Evolutionary conservation across 2,329 filamentous ascomycete species (phyloP).

Genomic region (Clathrospora elynae): DNA sequence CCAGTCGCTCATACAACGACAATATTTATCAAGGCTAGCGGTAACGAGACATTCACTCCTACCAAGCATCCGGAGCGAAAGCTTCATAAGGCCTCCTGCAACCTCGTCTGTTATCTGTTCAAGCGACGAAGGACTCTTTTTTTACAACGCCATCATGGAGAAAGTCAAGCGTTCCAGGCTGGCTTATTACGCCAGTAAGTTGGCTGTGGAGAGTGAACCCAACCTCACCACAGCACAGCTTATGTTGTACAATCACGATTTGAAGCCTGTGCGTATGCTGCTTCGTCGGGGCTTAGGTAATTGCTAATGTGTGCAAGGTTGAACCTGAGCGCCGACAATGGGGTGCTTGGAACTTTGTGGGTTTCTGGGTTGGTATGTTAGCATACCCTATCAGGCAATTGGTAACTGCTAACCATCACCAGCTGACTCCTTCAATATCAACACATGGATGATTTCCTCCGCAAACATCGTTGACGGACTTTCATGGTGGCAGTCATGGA

Average conservation of each 20-base stretch:
- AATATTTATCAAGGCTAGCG: constrained; percentile 20
- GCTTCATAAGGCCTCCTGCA: constrained; percentile 29
- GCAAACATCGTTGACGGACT: constrained; percentile 78
- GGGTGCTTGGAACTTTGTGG: constrained; percentile 86
- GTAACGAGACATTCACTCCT: constrained; percentile 23
- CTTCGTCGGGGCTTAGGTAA: background rate
- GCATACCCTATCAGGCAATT: background rate
- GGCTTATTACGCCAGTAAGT: constrained; percentile 57
- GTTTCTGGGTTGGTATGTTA: constrained; percentile 72
- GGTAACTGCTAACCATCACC: constrained; percentile 17
- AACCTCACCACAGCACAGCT: constrained; percentile 79
- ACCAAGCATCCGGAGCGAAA: constrained; percentile 25
- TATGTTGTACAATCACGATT: constrained; percentile 84
- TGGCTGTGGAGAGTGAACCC: constrained; percentile 75
- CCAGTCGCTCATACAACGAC: constrained; percentile 30
- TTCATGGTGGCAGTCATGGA: constrained; percentile 83
- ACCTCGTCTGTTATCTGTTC: constrained; percentile 23
- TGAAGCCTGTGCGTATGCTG: constrained; percentile 59
- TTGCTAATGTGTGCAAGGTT: constrained; percentile 54
- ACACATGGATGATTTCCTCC: constrained; percentile 92
- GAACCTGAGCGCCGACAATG: constrained; percentile 81
- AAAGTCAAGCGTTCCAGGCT: constrained; percentile 48
- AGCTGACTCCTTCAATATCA: constrained; percentile 58
- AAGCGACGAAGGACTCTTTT: constrained; percentile 19
- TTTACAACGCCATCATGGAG: constrained; percentile 46